phyloP scores from a whole-genome alignment of 306 rosid genomes.

The Citrullus amarus region DNA sequence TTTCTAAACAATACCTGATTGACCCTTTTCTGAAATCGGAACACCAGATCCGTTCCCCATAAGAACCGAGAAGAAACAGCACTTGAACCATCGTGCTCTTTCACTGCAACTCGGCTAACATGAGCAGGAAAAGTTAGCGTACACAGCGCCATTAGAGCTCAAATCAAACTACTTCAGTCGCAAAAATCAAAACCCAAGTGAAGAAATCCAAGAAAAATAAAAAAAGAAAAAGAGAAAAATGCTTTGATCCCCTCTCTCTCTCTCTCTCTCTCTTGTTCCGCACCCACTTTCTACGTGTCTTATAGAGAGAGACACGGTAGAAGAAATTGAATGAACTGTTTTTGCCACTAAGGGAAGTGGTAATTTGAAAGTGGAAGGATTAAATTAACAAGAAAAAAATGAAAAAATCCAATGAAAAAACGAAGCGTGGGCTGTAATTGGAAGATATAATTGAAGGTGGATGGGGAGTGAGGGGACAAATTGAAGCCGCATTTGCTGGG shows the following conservation, averaged over 20 bases:
- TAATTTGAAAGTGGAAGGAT: neutral
- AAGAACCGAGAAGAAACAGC: conserved; percentile 27
- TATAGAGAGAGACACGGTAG: neutral
- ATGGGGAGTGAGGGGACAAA: neutral
- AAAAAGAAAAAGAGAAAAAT: neutral
- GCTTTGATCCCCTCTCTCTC: neutral
- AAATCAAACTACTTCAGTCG: neutral
- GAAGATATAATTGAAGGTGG: neutral
- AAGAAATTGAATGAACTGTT: neutral
- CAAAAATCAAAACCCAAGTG: neutral
- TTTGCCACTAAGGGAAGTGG: conserved; percentile 15
- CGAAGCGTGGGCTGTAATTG: conserved; percentile 2
- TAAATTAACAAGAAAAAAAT: neutral
- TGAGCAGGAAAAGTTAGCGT: conserved; percentile 39
- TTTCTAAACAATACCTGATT: conserved; percentile 30
- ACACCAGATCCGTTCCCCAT: conserved; percentile 23
- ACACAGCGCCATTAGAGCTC: conserved; percentile 52
- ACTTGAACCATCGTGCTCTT: conserved; percentile 17
- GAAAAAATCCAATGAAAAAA: neutral
- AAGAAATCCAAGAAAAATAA: conserved; percentile 17
- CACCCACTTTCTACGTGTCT: neutral
- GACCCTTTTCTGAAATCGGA: conserved; percentile 23
- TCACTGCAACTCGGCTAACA: conserved; percentile 21
- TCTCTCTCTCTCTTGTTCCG: neutral
- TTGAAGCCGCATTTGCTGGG: neutral